Evolutionary conservation across 768 basidiomycete species (phyloP), one percentile per base, ranked within the genome.

Genomic region (Pleurotus sapidus): DNA sequence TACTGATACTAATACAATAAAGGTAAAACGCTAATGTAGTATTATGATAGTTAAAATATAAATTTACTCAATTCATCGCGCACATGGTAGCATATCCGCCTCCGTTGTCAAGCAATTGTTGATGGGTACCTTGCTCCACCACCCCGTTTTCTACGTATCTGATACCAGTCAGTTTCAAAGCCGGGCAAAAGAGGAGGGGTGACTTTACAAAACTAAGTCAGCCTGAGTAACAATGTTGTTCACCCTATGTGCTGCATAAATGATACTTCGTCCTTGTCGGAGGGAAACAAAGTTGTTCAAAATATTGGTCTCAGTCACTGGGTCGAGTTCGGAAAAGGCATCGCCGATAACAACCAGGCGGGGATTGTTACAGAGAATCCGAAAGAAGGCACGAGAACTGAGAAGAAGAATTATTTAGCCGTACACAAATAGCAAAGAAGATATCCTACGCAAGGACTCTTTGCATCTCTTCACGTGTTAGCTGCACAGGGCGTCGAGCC

Each of bases 171-270:
- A 59, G 38, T 37, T 55, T 51, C 49, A 43, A 18, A 58, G 55
- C 46, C n/a, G 5, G 43, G 24, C 2, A 12, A 37, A 49, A 24
- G 9, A 56, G 60, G 40, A 24, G 40, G 30, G 38, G 68, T 34
- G 11, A 34, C 11, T 80, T 49, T 59, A 84, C 83, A 86, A 57
- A 54, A 84, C 79, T 1, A 74, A 63, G 64, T 84, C 81, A 1
- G 82, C 84, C 12, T 76, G 63, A 49, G 72, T 76, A 0, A 74
- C 79, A 14, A 84, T 68, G 54, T 79, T 74, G 1, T 77, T 77
- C 57, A 83, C 83, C 2, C 80, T 73, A 61, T 87, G 85, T 0
- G 81, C 82, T 5, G 84, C 81, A 43, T 84, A 75, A 11, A 87
- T 68, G 67, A 82, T 73, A 0, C 83, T 86, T 67, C 79, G 84